phyloP scores from a whole-genome alignment of 176 grass and related monocot species.

The Sorghum bicolor region Sorghum_bicolor_NCBIv3 NC_012870.2:50852501-50853000 shows the following conservation, averaged over 20 bases:
- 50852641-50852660: neutral
- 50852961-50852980: neutral
- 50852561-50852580: conserved; percentile 21
- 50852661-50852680: neutral
- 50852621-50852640: neutral
- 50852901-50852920: neutral
- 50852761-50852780: neutral
- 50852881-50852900: neutral
- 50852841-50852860: neutral
- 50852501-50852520: neutral
- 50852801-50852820: neutral
- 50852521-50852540: conserved; percentile 15
- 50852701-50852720: neutral
- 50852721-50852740: neutral
- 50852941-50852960: conserved; percentile 6
- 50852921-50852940: neutral
- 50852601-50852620: conserved; percentile 9
- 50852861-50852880: neutral
- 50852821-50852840: neutral
- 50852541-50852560: neutral
- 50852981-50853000: neutral
- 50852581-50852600: neutral
- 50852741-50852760: neutral
- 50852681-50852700: neutral
- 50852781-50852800: neutral